Evolutionary conservation across 2,329 filamentous ascomycete species (phyloP), one percentile per base, ranked within the genome.

Genomic region (Aspergillus pseudoviridinutans): DNA sequence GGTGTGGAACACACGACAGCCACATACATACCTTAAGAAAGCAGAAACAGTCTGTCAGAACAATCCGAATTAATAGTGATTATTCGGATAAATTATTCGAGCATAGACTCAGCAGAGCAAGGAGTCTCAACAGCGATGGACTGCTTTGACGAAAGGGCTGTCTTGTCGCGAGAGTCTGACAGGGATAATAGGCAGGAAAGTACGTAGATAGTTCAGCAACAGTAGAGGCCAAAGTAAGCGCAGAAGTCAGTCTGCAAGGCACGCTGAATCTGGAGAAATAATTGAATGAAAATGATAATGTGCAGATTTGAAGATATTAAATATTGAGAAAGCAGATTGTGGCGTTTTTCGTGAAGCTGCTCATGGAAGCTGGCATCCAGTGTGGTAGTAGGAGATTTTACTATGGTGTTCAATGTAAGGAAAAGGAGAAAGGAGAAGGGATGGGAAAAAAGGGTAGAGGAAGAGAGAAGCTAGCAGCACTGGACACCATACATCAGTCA

Each of bases 151-250:
- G 50, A 60, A 55, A 51, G 55, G 52, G 54, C 49, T 25, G 56
- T 63, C 52, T 62, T 60, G 61, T 61, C 61, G 62, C 61, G 62
- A 63, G 59, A 51, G 61, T 66, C 65, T 67, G 68, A 64, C 68
- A 71, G 70, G 70, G 69, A 71, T 71, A 61, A 62, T 64, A 59
- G 53, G 44, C 14, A 47, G 44, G 44, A 47, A 47, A 25, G 44
- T 22, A 47, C 14, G 44, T 47, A 47, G 44, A 47, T 50, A 58
- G 56, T 51, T 27, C 32, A 38, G 32, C 32, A 38, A 38, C 14
- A 55, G 58, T 59, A 29, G 61, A 60, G 59, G 58, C 64, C 53
- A 61, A 58, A 61, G 62, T 64, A 60, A 61, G 62, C 58, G 58
- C 56, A 53, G 56, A 59, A 59, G 51, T 22, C 22, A 24, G 35